Conservation (phyloP, 768 basidiomycete genomes). For the Tulasnella sp. region DNA sequence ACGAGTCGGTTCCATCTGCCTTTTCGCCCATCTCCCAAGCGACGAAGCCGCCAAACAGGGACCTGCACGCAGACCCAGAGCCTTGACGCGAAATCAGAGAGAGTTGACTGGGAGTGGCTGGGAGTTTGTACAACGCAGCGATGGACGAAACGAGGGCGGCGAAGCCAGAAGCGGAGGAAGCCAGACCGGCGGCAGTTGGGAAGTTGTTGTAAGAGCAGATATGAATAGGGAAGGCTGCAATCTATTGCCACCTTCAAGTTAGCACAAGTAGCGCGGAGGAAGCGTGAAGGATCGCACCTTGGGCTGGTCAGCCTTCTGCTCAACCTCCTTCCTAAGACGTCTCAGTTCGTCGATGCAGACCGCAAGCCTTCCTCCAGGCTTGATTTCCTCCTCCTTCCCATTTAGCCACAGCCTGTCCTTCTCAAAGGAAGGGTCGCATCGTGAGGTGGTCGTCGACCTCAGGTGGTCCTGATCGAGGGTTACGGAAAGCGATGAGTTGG, state of each 20-base stretch:
- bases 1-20: conserved; percentile 71
- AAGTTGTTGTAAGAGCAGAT: conserved; percentile 97
- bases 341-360: conserved; percentile 88
- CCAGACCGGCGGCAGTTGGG: conserved; percentile 96
- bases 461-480: conserved; percentile 96
- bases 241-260: conserved; percentile 32
- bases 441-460: conserved; percentile 85
- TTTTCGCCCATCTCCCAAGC: conserved; percentile 78
- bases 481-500: conserved; percentile 96
- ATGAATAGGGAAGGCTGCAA: conserved; percentile 69
- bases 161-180: conserved; percentile 94
- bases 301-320: conserved; percentile 58
- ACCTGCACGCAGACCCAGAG: conserved; percentile 95
- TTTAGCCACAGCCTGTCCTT: conserved; percentile 90
- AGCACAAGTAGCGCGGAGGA: conserved; percentile 2
- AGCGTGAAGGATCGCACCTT: conserved; percentile 42
- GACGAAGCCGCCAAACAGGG: conserved; percentile 94
- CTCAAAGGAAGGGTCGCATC: conserved; percentile 65
- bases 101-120: conserved; percentile 67
- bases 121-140: conserved; percentile 75
- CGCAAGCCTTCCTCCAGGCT: conserved; percentile 62
- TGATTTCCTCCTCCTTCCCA: conserved; percentile 85
- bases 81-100: conserved; percentile 95
- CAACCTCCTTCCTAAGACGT: conserved; percentile 62
- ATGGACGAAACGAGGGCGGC: conserved; percentile 90